Percentiles rank a stretch among this genome's conserved stretches.
Evolutionary conservation across 148 eudicot genomes (phyloP).

Genomic region (Simmondsia chinensis): DNA sequence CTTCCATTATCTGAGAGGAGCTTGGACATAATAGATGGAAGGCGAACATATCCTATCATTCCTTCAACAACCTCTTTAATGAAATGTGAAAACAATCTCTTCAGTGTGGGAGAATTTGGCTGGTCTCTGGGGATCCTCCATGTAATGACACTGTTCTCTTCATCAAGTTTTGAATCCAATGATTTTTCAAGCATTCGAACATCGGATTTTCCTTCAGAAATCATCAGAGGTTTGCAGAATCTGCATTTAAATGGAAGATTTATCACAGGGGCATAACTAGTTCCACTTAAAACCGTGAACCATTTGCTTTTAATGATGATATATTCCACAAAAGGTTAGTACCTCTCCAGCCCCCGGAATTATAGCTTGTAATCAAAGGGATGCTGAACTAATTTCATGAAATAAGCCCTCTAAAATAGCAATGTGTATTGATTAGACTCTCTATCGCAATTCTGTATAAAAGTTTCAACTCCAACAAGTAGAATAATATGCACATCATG

Average conservation of each 20-base stretch:
- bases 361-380: not conserved
- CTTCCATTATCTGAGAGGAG: constrained; percentile 79
- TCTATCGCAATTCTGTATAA: too few species aligned
- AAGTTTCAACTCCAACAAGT: too few species aligned
- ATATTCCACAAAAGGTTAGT: not conserved
- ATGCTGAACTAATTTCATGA: not conserved
- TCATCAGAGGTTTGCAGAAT: constrained; percentile 70
- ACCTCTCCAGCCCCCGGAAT: not conserved
- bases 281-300: too few species aligned
- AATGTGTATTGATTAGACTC: too few species aligned
- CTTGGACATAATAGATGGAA: constrained; percentile 76
- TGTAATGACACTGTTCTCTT: constrained; percentile 22
- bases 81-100: constrained; percentile 61
- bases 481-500: too few species aligned
- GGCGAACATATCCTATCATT: constrained; percentile 88
- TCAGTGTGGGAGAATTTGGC: constrained; percentile 50
- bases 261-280: too few species aligned
- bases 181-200: constrained; percentile 18
- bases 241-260: constrained; percentile 26
- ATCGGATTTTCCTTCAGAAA: constrained; percentile 24
- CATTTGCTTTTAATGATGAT: too few species aligned
- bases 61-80: constrained; percentile 92
- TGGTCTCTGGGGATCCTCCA: constrained; percentile 50
- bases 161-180: constrained; percentile 19
- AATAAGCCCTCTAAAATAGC: too few species aligned